A percentile compares a stretch with the other conserved stretches of the same genome.
phyloP scores from a whole-genome alignment of 1,139 yeast species.

The Taphrina flavorubra region DNA sequence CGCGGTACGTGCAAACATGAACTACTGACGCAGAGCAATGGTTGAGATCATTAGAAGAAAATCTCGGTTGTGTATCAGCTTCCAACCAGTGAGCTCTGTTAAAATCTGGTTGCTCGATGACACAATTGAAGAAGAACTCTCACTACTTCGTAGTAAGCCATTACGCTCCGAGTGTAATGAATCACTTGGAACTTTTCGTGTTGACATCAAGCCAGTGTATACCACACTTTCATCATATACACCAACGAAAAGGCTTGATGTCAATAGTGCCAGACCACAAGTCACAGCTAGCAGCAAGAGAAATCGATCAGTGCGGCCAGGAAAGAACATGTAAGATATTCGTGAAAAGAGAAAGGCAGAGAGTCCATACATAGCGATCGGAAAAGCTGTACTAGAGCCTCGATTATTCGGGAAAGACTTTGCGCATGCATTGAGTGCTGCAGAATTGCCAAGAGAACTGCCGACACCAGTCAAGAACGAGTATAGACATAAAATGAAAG shows the following conservation, averaged over 20 bases:
- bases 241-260: slow-evolving; percentile 22
- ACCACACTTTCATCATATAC: slow-evolving; percentile 10
- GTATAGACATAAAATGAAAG: slow-evolving; percentile 40
- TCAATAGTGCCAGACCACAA: slow-evolving; percentile 22
- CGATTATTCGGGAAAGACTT: slow-evolving; percentile 50
- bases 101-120: neutral
- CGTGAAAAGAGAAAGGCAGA: slow-evolving; percentile 54
- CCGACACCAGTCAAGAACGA: slow-evolving; percentile 52
- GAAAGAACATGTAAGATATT: slow-evolving; percentile 50
- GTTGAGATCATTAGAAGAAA: slow-evolving; percentile 25
- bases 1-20: neutral
- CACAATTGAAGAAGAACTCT: neutral
- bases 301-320: slow-evolving; percentile 45
- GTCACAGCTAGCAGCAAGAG: slow-evolving; percentile 49
- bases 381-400: slow-evolving; percentile 48
- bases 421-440: slow-evolving; percentile 56
- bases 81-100: slow-evolving; percentile 27
- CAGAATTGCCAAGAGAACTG: slow-evolving; percentile 53
- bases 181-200: neutral
- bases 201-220: neutral
- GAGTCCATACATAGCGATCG: slow-evolving; percentile 56
- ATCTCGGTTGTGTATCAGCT: slow-evolving; percentile 16
- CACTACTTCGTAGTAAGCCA: slow-evolving; percentile 1
- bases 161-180: neutral
- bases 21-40: slow-evolving; percentile 22